phyloP scores from a whole-genome alignment of 2,329 filamentous ascomycete species.

The Kalaharituber pfeilii region DNA sequence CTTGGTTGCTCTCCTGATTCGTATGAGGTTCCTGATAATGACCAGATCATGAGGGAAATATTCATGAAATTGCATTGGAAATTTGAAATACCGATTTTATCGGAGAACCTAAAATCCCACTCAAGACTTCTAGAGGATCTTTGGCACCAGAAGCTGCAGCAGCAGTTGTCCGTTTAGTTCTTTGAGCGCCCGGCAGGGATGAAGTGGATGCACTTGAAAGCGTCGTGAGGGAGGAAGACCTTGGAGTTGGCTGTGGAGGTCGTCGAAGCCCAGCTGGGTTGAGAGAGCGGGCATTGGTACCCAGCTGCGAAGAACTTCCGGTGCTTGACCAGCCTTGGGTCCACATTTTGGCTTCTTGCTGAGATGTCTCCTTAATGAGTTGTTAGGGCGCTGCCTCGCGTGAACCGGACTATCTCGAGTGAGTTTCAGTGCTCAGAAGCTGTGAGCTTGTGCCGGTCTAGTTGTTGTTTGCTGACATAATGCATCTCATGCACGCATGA shows the following conservation, averaged over 20 bases:
- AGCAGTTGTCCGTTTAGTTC: constrained; percentile 48
- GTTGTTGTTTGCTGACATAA: no score
- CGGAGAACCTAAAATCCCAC: constrained; percentile 37
- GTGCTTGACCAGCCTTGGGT: not conserved
- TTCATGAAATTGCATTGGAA: not conserved
- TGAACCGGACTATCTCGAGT: no score
- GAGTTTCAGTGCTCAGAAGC: no score
- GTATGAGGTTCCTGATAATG: not conserved
- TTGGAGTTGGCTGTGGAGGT: constrained; percentile 47
- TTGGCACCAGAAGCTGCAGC: constrained; percentile 38
- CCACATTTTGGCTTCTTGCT: constrained; percentile 1
- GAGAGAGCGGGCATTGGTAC: not conserved
- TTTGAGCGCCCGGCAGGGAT: constrained; percentile 52
- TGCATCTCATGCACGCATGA: no score
- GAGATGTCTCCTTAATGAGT: no score
- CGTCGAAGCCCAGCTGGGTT: not conserved
- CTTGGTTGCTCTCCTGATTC: not conserved
- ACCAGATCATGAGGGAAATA: not conserved
- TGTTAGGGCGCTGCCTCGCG: no score
- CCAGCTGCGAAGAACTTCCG: not conserved
- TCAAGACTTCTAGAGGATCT: constrained; percentile 56
- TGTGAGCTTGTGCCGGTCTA: no score
- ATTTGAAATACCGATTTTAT: constrained; percentile 1
- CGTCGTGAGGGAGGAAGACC: constrained; percentile 65
- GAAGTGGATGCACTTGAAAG: constrained; percentile 54